A percentile compares a stretch with the other conserved stretches of the same genome.
Evolutionary conservation across 805 yeast species (phyloP).

Genomic region (Priceomyces fermenticarens): DNA sequence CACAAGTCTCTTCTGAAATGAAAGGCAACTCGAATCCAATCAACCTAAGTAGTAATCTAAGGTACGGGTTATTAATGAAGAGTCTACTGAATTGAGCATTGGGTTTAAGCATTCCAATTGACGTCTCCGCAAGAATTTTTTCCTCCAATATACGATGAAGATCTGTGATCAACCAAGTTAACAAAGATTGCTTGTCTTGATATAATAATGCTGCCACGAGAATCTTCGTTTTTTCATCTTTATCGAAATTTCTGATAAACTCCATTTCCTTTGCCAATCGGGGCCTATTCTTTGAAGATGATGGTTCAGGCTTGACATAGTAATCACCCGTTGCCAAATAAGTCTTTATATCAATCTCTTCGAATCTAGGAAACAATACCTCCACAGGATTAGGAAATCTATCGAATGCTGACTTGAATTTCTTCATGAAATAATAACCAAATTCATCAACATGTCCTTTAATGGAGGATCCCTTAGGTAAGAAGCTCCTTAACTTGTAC

Average conservation of each 20-base stretch:
- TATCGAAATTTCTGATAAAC: slow-evolving; percentile 25
- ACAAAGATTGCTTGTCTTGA: slow-evolving; percentile 38
- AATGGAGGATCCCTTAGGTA: slow-evolving; percentile 43
- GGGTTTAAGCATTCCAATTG: slow-evolving; percentile 9
- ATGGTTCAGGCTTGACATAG: slow-evolving; percentile 20
- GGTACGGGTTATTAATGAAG: slow-evolving; percentile 45
- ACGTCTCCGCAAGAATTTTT: slow-evolving; percentile 12
- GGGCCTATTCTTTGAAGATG: slow-evolving; percentile 16
- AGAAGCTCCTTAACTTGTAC: slow-evolving; percentile 44
- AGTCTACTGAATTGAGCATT: slow-evolving; percentile 19
- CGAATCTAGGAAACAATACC: slow-evolving; percentile 60
- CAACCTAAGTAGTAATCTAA: slow-evolving; percentile 45
- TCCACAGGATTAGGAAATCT: slow-evolving; percentile 60
- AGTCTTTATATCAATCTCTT: slow-evolving; percentile 41
- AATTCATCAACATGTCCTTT: slow-evolving; percentile 65
- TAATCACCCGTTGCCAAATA: slow-evolving; percentile 64
- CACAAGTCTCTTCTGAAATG: slow-evolving; percentile 36
- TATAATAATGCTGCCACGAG: slow-evolving; percentile 48
- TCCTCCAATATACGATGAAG: slow-evolving; percentile 27
- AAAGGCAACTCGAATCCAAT: slow-evolving; percentile 47
- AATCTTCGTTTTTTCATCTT: slow-evolving; percentile 50
- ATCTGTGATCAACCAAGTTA: slow-evolving; percentile 44
- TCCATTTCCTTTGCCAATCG: slow-evolving; percentile 33
- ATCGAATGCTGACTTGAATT: slow-evolving; percentile 46
- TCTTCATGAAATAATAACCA: slow-evolving; percentile 61